phyloP scores from a whole-genome alignment of 2,329 filamentous ascomycete genomes.

The Cladosporium cucumerinum region DNA sequence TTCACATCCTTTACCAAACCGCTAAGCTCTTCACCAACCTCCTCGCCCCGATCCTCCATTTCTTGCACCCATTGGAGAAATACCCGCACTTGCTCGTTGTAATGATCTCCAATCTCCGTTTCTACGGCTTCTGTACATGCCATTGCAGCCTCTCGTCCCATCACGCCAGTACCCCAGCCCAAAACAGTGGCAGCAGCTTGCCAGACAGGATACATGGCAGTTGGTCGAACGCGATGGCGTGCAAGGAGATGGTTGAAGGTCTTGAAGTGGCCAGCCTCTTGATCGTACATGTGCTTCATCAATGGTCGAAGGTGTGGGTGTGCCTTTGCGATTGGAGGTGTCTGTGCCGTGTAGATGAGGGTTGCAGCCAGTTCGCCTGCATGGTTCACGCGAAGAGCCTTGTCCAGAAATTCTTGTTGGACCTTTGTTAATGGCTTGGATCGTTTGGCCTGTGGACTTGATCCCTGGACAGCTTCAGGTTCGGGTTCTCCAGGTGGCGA shows the following conservation, averaged over 20 bases:
- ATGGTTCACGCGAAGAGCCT: constrained; percentile 90
- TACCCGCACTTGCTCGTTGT: constrained; percentile 83
- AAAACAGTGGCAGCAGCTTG: constrained; percentile 72
- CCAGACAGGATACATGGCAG: constrained; percentile 90
- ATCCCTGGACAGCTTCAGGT: not conserved
- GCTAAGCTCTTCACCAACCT: constrained; percentile 72
- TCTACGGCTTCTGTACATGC: constrained; percentile 98
- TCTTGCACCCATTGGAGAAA: constrained; percentile 76
- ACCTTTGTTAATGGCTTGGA: constrained; percentile 56
- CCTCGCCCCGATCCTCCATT: constrained; percentile 74
- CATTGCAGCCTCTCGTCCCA: constrained; percentile 95
- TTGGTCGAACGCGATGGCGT: constrained; percentile 85
- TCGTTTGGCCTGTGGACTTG: constrained; percentile 14
- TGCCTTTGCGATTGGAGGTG: constrained; percentile 70
- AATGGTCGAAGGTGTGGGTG: constrained; percentile 85
- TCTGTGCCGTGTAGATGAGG: constrained; percentile 89
- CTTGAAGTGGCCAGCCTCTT: constrained; percentile 81
- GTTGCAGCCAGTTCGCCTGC: constrained; percentile 95
- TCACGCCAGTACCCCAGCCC: constrained; percentile 82
- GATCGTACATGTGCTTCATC: constrained; percentile 98
- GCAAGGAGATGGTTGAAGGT: constrained; percentile 83
- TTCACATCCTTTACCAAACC: constrained; percentile 71
- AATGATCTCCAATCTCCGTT: constrained; percentile 95
- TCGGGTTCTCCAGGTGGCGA: constrained; percentile 1
- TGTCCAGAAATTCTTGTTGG: constrained; percentile 72